phyloP scores from a whole-genome alignment of 495 filamentous ascomycete genomes.

The Xylaria intraflava region DNA sequence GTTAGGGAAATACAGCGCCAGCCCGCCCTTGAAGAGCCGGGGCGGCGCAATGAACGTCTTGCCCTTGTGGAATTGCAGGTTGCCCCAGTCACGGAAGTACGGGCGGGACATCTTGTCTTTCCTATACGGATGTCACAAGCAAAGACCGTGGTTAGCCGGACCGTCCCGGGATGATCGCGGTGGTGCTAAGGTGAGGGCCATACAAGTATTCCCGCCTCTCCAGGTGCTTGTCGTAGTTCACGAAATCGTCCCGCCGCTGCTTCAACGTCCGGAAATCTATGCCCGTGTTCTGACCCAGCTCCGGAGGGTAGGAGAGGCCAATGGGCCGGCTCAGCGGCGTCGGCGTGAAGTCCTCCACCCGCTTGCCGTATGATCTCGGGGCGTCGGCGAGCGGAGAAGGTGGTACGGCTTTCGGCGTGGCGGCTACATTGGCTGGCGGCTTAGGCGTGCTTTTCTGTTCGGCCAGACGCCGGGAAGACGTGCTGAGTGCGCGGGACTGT shows the following conservation, averaged over 20 bases:
- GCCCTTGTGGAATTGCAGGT: conserved; percentile 72
- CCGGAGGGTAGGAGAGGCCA: conserved; percentile 65
- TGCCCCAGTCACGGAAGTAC: conserved; percentile 90
- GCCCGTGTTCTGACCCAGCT: conserved; percentile 72
- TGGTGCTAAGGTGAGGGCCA: conserved; percentile 12
- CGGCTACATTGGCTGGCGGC: conserved; percentile 7
- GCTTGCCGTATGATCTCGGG: conserved; percentile 49
- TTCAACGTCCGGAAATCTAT: conserved; percentile 58
- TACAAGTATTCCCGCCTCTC: conserved; percentile 65
- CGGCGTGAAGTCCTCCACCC: conserved; percentile 55
- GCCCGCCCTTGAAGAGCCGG: conserved; percentile 64
- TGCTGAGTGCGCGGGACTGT: conserved; percentile 44
- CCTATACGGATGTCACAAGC: conserved; percentile 22
- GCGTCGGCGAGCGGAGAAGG: conserved; percentile 40
- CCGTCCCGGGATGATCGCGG: not conserved
- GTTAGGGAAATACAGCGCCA: conserved; percentile 90
- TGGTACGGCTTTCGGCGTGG: conserved; percentile 10
- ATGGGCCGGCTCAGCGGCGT: conserved; percentile 71
- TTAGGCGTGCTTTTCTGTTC: conserved; percentile 23
- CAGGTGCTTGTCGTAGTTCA: conserved; percentile 78
- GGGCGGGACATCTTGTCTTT: conserved; percentile 61
- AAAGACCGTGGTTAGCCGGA: conserved; percentile 5
- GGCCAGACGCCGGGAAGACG: conserved; percentile 35
- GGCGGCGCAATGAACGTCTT: conserved; percentile 82
- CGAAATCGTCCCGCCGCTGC: conserved; percentile 72